A percentile compares a stretch with the other conserved stretches of the same genome.
Evolutionary conservation across 139 green algal species (phyloP).

Genomic region (Ettlia oleoabundans): DNA sequence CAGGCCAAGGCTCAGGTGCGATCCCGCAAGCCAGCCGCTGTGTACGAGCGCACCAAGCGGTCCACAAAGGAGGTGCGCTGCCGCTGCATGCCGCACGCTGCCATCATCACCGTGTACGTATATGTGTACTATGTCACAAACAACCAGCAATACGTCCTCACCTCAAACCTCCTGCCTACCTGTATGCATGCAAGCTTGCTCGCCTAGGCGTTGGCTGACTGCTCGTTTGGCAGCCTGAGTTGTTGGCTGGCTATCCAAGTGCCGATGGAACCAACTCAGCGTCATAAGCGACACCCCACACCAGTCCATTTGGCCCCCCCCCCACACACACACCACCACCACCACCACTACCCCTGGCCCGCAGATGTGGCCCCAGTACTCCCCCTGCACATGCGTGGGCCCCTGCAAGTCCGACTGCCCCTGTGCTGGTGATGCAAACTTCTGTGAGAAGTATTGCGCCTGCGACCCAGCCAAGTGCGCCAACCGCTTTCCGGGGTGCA

Average conservation of each 20-base stretch:
- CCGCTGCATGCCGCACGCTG: neutral
- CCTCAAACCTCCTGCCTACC: neutral
- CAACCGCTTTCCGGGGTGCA: slow-evolving; percentile 80
- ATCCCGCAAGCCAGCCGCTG: neutral
- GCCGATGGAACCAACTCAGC: neutral
- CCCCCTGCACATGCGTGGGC: slow-evolving; percentile 56
- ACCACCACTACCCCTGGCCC: neutral
- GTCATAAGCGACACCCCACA: neutral
- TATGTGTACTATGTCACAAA: neutral
- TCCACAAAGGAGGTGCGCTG: neutral
- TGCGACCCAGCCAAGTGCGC: slow-evolving; percentile 48
- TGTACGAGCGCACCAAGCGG: slow-evolving; percentile 5
- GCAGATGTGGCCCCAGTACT: slow-evolving; percentile 52
- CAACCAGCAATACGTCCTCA: too few relatives aligned
- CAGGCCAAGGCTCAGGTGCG: slow-evolving; percentile 13
- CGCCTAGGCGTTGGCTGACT: neutral
- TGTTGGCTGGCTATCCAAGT: too few relatives aligned
- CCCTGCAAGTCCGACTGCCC: slow-evolving; percentile 55
- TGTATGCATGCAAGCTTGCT: neutral
- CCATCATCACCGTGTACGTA: neutral
- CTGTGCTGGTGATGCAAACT: slow-evolving; percentile 51
- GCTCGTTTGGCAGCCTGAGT: neutral
- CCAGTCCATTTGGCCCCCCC: neutral
- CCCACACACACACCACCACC: neutral
- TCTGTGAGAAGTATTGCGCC: slow-evolving; percentile 74